Base-by-base conservation (phyloP, 805 yeast genomes). In the Kluyveromyces aestuarii region DNA sequence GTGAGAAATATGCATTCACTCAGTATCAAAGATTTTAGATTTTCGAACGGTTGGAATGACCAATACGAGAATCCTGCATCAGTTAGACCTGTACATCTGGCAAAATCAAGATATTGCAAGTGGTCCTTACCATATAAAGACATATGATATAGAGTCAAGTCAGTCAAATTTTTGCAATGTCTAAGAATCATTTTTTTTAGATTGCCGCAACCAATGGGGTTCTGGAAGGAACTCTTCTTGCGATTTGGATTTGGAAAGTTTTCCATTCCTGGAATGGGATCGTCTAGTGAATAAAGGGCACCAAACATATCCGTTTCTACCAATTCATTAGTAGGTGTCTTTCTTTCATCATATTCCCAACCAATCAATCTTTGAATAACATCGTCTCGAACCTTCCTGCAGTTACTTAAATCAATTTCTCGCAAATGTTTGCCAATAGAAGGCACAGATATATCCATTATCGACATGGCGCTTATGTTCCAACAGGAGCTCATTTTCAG, bases 391-490 rank as follows among this genome's bases (percentile, higher is more conserved):
- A 84, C 87, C 55, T 81, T 82, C 19, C 89, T 69, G 56, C 91
- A 85, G 62, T 85, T 84, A 9, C 86, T 75, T 40, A 85, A 68
- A 61, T 84, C 88, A 18, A 85, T 68, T 46, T 77, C 80, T 48
- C 72, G 78, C 37, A 85, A 65, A 52, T 73, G 65, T 35, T 72
- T 69, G 8, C 89, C 89, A 33, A 83, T 80, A 55, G 77, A 72
- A 0, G 83, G 82, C 1, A 77, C 80, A 1, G 87, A 76, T 40
- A 84, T 64, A 61, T 85, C 91, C 88, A 84, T 82, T 30, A 84
- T 82, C 2, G 90, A 85, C 87, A 83, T 81, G 2, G 88, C 87
- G 50, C 82, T 77, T 8, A 85, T 79, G 55, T 82, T 87, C 91
- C 91, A 84, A 44, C 78, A 82, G 14, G 85, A 79, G 52, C 71